Conservation (phyloP, 371 early-diverging fungal species). For the Saksenaea vasiformis region DNA sequence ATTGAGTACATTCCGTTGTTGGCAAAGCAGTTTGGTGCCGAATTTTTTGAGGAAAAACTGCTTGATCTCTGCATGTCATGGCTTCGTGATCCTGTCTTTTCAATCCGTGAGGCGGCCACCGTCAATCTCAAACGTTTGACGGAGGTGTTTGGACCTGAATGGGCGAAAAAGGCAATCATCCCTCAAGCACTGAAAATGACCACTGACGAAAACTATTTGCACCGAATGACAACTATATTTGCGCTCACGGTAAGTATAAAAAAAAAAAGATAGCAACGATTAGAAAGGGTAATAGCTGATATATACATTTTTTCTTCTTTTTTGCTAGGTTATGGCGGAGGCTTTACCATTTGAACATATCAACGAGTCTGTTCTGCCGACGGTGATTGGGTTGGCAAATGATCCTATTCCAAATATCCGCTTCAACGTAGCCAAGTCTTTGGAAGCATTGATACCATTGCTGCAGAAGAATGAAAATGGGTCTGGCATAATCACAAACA, state of each 20-base stretch:
- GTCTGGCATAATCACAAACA: constrained; percentile 56
- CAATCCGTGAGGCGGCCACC: constrained; percentile 97
- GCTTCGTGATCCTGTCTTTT: constrained; percentile 97
- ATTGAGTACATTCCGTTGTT: constrained; percentile 97
- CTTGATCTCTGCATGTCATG: constrained; percentile 93
- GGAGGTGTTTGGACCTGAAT: constrained; percentile 96
- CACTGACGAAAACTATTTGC: constrained; percentile 86
- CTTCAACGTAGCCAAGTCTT: constrained; percentile 97
- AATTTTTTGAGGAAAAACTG: constrained; percentile 96
- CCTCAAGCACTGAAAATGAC: constrained; percentile 91
- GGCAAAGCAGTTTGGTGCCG: constrained; percentile 93
- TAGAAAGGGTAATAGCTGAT: neutral
- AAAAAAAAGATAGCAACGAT: neutral
- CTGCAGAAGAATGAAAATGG: constrained; percentile 72
- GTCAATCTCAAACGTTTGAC: constrained; percentile 88
- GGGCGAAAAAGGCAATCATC: constrained; percentile 90
- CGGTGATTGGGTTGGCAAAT: constrained; percentile 77
- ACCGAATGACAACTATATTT: constrained; percentile 96
- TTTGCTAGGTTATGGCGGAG: constrained; percentile 79
- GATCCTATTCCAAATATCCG: constrained; percentile 99
- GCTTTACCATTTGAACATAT: constrained; percentile 87
- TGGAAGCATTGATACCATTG: constrained; percentile 84
- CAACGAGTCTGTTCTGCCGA: constrained; percentile 87
- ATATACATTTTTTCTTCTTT: neutral
- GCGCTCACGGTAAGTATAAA: constrained; percentile 77